phyloP scores from a whole-genome alignment of 805 yeast species.

The Blastobotrys americana region DNA sequence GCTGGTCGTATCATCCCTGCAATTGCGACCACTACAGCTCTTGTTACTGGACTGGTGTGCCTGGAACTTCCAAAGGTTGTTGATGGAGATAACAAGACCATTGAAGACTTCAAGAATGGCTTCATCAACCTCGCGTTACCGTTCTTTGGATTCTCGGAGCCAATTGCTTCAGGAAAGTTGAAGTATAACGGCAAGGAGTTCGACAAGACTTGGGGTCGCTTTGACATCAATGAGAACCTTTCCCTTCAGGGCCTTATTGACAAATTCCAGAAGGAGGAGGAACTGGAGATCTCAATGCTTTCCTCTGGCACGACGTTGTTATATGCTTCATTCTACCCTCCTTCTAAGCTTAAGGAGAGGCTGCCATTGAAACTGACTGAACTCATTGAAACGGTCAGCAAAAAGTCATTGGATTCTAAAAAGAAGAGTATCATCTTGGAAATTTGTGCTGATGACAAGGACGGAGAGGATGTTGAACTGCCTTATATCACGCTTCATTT shows the following conservation, averaged over 20 bases:
- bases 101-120: conserved; percentile 89
- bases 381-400: conserved; percentile 75
- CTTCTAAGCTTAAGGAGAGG: conserved; percentile 80
- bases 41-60: conserved; percentile 91
- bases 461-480: conserved; percentile 93
- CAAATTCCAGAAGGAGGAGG: conserved; percentile 73
- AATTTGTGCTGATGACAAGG: conserved; percentile 83
- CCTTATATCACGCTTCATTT: conserved; percentile 73
- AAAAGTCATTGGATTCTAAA: conserved; percentile 69
- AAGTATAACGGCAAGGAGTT: conserved; percentile 70
- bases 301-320: conserved; percentile 84
- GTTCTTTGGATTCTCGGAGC: conserved; percentile 95
- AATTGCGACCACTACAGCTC: conserved; percentile 97
- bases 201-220: conserved; percentile 94
- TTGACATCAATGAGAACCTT: conserved; percentile 57
- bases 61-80: conserved; percentile 87
- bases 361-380: conserved; percentile 58
- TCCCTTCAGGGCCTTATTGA: conserved; percentile 68
- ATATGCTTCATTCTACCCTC: conserved; percentile 91
- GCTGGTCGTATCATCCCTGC: conserved; percentile 99
- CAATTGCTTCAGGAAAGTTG: conserved; percentile 76
- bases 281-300: conserved; percentile 82
- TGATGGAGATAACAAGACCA: conserved; percentile 54
- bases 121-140: conserved; percentile 89
- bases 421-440: conserved; percentile 77